A percentile compares a stretch with the other conserved stretches of the same genome.
Conservation (phyloP, 2,329 filamentous ascomycete genomes). For the Microsporum ferrugineum region DNA sequence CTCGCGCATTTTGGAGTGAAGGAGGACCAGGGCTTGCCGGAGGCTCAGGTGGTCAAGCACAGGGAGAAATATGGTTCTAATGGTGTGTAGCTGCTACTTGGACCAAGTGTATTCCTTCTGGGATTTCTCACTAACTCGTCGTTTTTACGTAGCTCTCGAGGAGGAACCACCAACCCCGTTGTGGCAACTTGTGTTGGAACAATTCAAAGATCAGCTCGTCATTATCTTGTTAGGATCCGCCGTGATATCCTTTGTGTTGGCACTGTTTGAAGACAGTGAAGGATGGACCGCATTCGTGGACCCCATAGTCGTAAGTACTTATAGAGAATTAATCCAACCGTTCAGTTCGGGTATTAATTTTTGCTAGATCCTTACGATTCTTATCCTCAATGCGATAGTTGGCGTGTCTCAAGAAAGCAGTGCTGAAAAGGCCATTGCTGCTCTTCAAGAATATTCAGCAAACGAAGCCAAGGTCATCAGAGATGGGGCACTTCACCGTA, state of each 20-base stretch:
- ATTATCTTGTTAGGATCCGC: slow-evolving; percentile 89
- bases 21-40: slow-evolving; percentile 41
- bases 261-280: slow-evolving; percentile 82
- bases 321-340: not conserved
- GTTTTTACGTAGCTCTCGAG: slow-evolving; percentile 45
- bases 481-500: slow-evolving; percentile 63
- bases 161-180: slow-evolving; percentile 93
- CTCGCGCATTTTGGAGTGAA: slow-evolving; percentile 43
- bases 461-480: slow-evolving; percentile 93
- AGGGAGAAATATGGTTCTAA: slow-evolving; percentile 44
- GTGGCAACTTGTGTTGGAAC: slow-evolving; percentile 93
- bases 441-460: slow-evolving; percentile 95
- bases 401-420: slow-evolving; percentile 98
- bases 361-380: slow-evolving; percentile 77
- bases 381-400: slow-evolving; percentile 92
- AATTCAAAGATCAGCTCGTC: slow-evolving; percentile 98
- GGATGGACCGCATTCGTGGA: slow-evolving; percentile 98
- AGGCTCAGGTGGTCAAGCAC: slow-evolving; percentile 36
- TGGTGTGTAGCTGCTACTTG: slow-evolving; percentile 30
- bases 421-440: slow-evolving; percentile 95
- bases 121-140: slow-evolving; percentile 13
- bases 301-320: slow-evolving; percentile 67
- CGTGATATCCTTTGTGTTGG: slow-evolving; percentile 82
- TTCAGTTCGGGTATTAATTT: not conserved
- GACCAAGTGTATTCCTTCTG: not conserved